These are phyloP conservation scores for Fomitopsis betulina DNA, from an alignment of 1,284 basidiomycete species.

Conservation along the genomic window DNA sequence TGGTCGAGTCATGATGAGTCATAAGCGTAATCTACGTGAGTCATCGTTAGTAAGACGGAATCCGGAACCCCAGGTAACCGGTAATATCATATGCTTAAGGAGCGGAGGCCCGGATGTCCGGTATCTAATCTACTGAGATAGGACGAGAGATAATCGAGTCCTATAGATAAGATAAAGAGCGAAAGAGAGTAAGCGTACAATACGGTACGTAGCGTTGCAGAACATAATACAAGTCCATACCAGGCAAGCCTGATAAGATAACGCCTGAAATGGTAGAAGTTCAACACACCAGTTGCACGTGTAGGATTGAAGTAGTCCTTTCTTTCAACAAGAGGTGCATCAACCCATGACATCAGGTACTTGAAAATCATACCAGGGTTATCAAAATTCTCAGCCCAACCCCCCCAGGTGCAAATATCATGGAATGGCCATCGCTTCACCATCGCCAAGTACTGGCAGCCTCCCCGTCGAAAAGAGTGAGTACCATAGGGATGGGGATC, in stretches of 20 bases:
- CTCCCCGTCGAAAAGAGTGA: neutral
- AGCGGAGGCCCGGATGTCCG: too few species aligned
- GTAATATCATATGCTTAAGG: too few species aligned
- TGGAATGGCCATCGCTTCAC: neutral
- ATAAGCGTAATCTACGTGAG: too few species aligned
- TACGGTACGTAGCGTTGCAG: too few species aligned
- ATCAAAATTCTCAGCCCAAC: neutral
- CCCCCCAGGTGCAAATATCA: neutral
- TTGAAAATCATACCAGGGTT: neutral
- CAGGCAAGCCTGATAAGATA: too few species aligned
- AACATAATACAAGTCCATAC: neutral
- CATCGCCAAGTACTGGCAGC: neutral
- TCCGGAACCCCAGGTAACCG: too few species aligned
- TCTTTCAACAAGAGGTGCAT: neutral
- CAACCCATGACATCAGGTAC: neutral
- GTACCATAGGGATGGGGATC: neutral
- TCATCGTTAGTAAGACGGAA: too few species aligned
- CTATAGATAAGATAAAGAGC: neutral
- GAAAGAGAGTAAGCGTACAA: too few species aligned
- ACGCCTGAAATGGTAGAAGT: too few species aligned
- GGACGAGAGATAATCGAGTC: too few species aligned
- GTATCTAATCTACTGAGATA: too few species aligned
- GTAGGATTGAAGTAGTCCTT: neutral
- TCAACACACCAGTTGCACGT: neutral
- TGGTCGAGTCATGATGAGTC: too few species aligned